Evolutionary conservation across 2,329 filamentous ascomycete species (phyloP), one percentile per base, ranked within the genome.

Genomic region (Ramularia endophylla): DNA sequence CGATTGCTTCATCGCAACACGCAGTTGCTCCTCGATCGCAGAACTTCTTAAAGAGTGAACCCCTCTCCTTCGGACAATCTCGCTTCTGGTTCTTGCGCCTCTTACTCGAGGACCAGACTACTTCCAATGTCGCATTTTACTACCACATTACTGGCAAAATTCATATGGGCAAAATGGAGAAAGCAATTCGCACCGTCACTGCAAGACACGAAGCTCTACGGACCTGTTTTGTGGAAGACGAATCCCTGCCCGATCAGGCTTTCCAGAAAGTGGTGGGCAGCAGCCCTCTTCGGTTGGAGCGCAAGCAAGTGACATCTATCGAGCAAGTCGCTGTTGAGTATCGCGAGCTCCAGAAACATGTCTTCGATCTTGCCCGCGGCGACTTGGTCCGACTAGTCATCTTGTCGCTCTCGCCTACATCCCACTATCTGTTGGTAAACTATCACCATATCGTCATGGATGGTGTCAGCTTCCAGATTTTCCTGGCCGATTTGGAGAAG

Each of bases 381-480:
- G 18, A 16, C 9, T n/a, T 36, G 12, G 12, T 36, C 12, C 33
- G 33, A 17, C 8, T 36, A 8, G 8, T 36, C n/a, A 15, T 36
- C 19, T n/a, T 36, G 13, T 17, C 33, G 13, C 33, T 16, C 8
- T 36, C 33, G 18, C 33, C 33, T n/a, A 36, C 22, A 25, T 25
- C 22, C 22, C 39, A 41, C 20, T 36, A 41, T 20, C 22, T 41
- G 12, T 27, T 64, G 11, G 18, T 65, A 13, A 47, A 37, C 3
- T 56, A 46, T 27, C 61, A 65, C 36, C 60, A 63, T 40, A 60
- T 65, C 38, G 44, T 46, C 18, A 47, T 62, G 33, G 62, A 65
- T 32, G 58, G 56, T 3, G 13, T 56, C 33, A 55, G 57, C 36
- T 48, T 43, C n/a, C 29, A 55, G 7, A 31, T 58, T 2, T 41